These are phyloP conservation scores for Paramecium sexaurelia DNA, from an alignment of 73 alveolate genomes.

Conservation along the genomic window DNA sequence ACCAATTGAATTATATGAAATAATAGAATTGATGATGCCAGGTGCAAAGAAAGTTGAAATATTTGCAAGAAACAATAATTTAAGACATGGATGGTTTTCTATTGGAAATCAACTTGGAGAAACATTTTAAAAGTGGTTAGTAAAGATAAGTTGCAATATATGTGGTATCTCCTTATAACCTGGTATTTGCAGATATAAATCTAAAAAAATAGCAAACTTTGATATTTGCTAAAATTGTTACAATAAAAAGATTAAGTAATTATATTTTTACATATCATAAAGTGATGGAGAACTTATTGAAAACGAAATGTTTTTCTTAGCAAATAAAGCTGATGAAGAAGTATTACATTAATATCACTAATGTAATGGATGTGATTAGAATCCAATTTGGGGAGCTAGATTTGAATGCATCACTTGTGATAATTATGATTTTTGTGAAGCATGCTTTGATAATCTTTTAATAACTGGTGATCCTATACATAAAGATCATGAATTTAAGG, in stretches of 20 bases:
- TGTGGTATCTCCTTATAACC: conserved; percentile 69
- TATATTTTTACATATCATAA: neutral
- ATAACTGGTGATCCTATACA: conserved; percentile 26
- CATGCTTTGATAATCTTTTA: conserved; percentile 66
- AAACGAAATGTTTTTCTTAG: conserved; percentile 70
- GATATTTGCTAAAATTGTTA: conserved; percentile 81
- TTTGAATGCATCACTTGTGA: conserved; percentile 85
- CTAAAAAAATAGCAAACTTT: conserved; percentile 72
- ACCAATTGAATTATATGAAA: conserved; percentile 85
- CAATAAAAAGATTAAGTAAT: neutral
- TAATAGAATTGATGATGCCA: conserved; percentile 87
- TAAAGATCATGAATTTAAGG: conserved; percentile 75
- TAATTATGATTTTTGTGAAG: conserved; percentile 86
- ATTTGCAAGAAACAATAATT: conserved; percentile 90
- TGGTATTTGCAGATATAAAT: conserved; percentile 77
- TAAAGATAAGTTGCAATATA: conserved; percentile 77
- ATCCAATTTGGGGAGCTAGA: conserved; percentile 93
- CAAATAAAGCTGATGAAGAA: conserved; percentile 79
- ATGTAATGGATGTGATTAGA: conserved; percentile 85
- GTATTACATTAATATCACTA: conserved; percentile 85
- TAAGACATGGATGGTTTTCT: conserved; percentile 90
- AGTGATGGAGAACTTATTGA: conserved; percentile 62
- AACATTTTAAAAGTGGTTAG: conserved; percentile 81
- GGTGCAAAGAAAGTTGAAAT: conserved; percentile 85
- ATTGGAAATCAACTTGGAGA: conserved; percentile 90